These are phyloP conservation scores for Warburgia ugandensis DNA, from an alignment of 164 flowering plant species.

Conservation along the genomic window DNA sequence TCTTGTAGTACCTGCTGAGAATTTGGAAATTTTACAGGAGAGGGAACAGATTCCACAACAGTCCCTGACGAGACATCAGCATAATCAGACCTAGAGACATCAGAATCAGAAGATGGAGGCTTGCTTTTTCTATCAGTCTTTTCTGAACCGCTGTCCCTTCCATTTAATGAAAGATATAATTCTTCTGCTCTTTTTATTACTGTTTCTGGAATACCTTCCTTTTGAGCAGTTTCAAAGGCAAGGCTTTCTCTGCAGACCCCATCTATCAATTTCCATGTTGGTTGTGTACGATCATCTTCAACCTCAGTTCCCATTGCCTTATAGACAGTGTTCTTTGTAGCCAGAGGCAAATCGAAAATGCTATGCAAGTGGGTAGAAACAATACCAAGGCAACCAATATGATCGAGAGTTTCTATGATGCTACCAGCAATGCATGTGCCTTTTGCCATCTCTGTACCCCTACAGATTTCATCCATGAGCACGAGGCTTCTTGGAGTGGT, in stretches of 20 bases:
- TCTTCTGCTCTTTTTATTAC: constrained; percentile 76
- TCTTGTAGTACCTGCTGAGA: constrained; percentile 21
- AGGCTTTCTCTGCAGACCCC: constrained; percentile 93
- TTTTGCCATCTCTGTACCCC: constrained; percentile 95
- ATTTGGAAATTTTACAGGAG: constrained; percentile 10
- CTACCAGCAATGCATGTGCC: constrained; percentile 98
- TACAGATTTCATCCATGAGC: constrained; percentile 92
- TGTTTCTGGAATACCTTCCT: constrained; percentile 79
- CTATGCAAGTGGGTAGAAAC: constrained; percentile 96
- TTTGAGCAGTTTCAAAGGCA: constrained; percentile 91
- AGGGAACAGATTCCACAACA: constrained; percentile 2
- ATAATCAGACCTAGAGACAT: constrained; percentile 13
- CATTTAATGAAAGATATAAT: constrained; percentile 43
- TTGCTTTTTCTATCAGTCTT: constrained; percentile 4
- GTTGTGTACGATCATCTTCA: constrained; percentile 55
- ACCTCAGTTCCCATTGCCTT: constrained; percentile 87
- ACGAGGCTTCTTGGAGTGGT: constrained; percentile 85
- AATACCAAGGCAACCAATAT: constrained; percentile 79
- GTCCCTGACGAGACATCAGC: constrained; percentile 10
- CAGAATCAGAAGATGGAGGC: constrained; percentile 3
- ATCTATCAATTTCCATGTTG: constrained; percentile 88
- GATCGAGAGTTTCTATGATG: constrained; percentile 74
- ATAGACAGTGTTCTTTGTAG: constrained; percentile 37
- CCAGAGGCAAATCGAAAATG: constrained; percentile 63
- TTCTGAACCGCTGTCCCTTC: constrained; percentile 20